Evolutionary conservation across 2,329 filamentous ascomycete species (phyloP).

Genomic region (Westerdykella ornata): DNA sequence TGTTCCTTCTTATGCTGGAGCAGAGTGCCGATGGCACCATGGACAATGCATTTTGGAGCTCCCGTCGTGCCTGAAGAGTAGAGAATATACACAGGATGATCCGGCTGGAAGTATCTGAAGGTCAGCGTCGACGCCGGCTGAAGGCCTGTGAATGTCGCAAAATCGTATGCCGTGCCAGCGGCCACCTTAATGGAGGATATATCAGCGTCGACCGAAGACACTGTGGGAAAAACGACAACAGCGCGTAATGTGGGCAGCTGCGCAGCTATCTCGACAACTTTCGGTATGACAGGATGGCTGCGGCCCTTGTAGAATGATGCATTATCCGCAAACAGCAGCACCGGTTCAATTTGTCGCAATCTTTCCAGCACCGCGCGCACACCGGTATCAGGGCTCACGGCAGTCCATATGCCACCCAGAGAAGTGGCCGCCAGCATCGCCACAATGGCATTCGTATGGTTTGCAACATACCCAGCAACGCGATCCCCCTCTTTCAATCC

Average conservation of each 20-base stretch:
- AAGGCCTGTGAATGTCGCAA: constrained; percentile 40
- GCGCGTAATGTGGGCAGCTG: constrained; percentile 60
- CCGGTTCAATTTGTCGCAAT: constrained; percentile 75
- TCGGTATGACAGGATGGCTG: constrained; percentile 69
- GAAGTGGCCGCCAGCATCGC: constrained; percentile 80
- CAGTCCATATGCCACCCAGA: constrained; percentile 85
- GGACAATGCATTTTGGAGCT: constrained; percentile 85
- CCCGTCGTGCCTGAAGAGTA: constrained; percentile 90
- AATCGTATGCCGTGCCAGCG: constrained; percentile 33
- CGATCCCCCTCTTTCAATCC: constrained; percentile 58
- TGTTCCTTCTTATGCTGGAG: constrained; percentile 98
- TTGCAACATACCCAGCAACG: constrained; percentile 72
- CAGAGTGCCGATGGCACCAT: constrained; percentile 81
- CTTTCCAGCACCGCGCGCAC: constrained; percentile 86
- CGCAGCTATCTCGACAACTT: constrained; percentile 69
- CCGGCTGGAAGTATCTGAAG: constrained; percentile 74
- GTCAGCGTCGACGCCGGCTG: constrained; percentile 18
- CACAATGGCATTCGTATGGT: constrained; percentile 79
- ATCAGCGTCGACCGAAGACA: constrained; percentile 39
- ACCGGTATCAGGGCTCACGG: constrained; percentile 85
- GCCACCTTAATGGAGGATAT: constrained; percentile 37
- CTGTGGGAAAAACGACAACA: constrained; percentile 68
- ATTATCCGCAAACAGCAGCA: constrained; percentile 79
- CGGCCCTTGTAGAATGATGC: constrained; percentile 88
- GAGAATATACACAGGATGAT: constrained; percentile 87